phyloP scores from a whole-genome alignment of 306 rosid genomes.

The Trichosanthes truncata region DNA sequence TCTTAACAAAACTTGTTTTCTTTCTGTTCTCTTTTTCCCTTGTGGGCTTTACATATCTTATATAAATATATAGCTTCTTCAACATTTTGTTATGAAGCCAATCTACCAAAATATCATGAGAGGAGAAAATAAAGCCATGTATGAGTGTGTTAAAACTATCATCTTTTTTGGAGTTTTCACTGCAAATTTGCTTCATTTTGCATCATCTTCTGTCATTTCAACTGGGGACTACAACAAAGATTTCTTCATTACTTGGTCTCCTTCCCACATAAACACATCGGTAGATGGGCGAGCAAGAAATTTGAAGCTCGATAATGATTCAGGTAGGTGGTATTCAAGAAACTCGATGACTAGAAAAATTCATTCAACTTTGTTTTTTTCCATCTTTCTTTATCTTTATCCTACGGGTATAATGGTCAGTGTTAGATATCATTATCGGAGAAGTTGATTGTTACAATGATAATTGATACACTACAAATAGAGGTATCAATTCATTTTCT shows the following conservation, averaged over 20 bases:
- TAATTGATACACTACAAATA: too few relatives aligned
- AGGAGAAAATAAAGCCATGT: constrained; percentile 26
- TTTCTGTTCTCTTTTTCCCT: constrained; percentile 7
- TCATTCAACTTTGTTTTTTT: not conserved
- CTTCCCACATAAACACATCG: constrained; percentile 72
- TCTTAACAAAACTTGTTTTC: constrained; percentile 21
- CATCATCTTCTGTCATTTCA: constrained; percentile 57
- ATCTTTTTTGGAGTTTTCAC: constrained; percentile 27
- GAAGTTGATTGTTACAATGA: too few relatives aligned
- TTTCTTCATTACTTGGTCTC: constrained; percentile 81
- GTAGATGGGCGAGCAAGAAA: constrained; percentile 53
- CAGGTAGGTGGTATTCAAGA: constrained; percentile 39
- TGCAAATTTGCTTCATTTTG: constrained; percentile 20
- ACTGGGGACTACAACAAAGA: constrained; percentile 78
- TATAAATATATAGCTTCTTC: constrained; percentile 13
- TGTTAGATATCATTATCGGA: too few relatives aligned
- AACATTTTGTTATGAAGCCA: constrained; percentile 1
- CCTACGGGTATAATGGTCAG: not conserved
- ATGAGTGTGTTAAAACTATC: constrained; percentile 15
- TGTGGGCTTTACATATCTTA: constrained; percentile 26
- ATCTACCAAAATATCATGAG: not conserved
- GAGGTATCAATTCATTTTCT: too few relatives aligned
- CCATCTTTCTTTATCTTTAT: not conserved
- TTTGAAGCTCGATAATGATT: constrained; percentile 73
- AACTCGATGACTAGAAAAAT: not conserved